Evolutionary conservation across 345 rosid genomes (phyloP).

Genomic region (Eucalyptus polybractea): DNA sequence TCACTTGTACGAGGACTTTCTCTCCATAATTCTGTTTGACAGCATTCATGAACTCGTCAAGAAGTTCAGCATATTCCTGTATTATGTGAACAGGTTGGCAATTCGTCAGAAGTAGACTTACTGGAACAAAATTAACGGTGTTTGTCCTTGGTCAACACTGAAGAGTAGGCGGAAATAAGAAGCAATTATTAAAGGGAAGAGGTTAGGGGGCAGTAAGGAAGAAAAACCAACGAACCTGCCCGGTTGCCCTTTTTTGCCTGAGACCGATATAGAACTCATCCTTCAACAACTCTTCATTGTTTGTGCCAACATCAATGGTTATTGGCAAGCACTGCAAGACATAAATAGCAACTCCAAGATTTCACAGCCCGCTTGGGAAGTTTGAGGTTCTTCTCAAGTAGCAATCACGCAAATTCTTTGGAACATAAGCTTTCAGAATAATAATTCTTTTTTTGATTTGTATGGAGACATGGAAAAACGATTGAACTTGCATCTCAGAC

Average conservation of each 20-base stretch:
- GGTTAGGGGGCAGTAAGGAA: background rate
- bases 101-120: background rate
- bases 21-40: conserved; percentile 92
- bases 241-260: conserved; percentile 69
- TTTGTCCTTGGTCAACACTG: background rate
- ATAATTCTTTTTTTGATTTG: background rate
- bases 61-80: conserved; percentile 85
- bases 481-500: background rate
- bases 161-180: background rate
- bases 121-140: background rate
- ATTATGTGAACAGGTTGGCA: background rate
- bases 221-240: conserved; percentile 19
- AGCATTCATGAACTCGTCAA: conserved; percentile 85
- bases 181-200: background rate
- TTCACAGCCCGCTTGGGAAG: background rate
- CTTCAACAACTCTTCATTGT: conserved; percentile 56
- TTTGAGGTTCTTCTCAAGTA: background rate
- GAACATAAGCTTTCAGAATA: background rate
- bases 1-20: conserved; percentile 81
- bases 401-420: background rate
- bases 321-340: conserved; percentile 65
- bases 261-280: conserved; percentile 88
- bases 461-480: background rate
- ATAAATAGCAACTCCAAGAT: background rate
- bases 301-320: conserved; percentile 88